Evolutionary conservation across 2,329 filamentous ascomycete species (phyloP).

Genomic region (Nannizziopsis arthrosporioides): DNA sequence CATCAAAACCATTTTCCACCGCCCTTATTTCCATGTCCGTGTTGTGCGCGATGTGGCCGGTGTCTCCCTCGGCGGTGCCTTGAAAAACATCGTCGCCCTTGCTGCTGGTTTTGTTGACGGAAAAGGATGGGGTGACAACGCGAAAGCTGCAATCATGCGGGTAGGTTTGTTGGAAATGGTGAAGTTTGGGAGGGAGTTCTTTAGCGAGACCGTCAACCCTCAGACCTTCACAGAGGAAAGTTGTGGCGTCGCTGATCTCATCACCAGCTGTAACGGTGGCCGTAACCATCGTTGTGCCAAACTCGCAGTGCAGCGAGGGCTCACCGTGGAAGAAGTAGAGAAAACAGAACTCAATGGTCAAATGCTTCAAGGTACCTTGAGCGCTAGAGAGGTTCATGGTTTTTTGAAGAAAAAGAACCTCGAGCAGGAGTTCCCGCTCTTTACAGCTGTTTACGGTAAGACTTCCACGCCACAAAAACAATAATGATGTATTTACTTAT

Average conservation of each 20-base stretch:
- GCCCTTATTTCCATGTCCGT: conserved; percentile 93
- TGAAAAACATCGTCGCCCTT: conserved; percentile 94
- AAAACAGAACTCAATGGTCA: conserved; percentile 84
- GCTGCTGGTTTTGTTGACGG: conserved; percentile 93
- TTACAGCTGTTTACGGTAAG: conserved; percentile 69
- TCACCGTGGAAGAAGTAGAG: conserved; percentile 79
- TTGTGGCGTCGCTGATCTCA: conserved; percentile 86
- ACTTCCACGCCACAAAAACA: conserved; percentile 11
- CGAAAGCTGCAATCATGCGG: conserved; percentile 97
- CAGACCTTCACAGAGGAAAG: conserved; percentile 95
- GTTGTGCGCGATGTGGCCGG: conserved; percentile 93
- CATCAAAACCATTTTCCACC: conserved; percentile 79
- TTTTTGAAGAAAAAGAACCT: conserved; percentile 70
- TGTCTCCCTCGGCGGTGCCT: conserved; percentile 81
- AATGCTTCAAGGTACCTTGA: conserved; percentile 89
- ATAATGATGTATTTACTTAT: conserved; percentile 13
- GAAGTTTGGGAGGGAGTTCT: conserved; percentile 88
- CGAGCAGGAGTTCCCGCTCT: conserved; percentile 78
- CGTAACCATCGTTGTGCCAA: conserved; percentile 91
- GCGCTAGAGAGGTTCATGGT: conserved; percentile 78
- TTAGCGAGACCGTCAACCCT: conserved; percentile 65
- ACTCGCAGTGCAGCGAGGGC: conserved; percentile 66
- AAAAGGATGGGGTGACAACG: conserved; percentile 94
- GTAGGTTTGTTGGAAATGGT: conserved; percentile 94
- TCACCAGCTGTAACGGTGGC: conserved; percentile 84